Evolutionary conservation across 768 basidiomycete genomes (phyloP), one percentile per base, ranked within the genome.

Genomic region (Serendipita sp.): DNA sequence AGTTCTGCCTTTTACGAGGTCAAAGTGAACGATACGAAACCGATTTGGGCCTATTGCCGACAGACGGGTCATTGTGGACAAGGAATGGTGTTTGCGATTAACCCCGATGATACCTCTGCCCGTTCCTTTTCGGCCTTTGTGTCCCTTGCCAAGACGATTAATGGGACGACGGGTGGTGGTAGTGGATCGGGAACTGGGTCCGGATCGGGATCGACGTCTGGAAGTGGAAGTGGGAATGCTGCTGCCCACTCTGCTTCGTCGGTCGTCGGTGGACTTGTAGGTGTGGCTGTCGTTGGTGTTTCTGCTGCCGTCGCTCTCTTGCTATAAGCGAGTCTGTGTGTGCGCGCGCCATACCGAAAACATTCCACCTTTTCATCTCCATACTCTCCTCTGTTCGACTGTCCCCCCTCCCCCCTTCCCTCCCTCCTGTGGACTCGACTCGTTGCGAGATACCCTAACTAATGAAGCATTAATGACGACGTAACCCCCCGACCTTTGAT

Each of bases 81-180:
- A 48, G 83, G 83, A 56, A 85, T 84, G 84, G 82, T 84, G 60
- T 83, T 83, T 72, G 71, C 80, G 28, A 75, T 75, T 66, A 86
- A 84, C 70, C 78, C 84, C 52, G 79, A 78, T 64, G 78, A 83
- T 65, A 70, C 66, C 65, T 79, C 78, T 3, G 67, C 72, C 10
- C 78, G 78, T 68, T 82, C 77, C 74, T 84, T 82, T 73, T 69
- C 74, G 46, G 83, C 83, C 2, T 85, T 83, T 79, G 75, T 82
- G 73, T 72, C 73, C 47, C 76, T 83, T 54, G 83, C 85, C 18
- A 75, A 76, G 73, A 70, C 76, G 63, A 72, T 82, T 66, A 84
- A 84, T 69, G 82, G 81, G 63, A 80, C 81, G 3, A 70, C 66
- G 64, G 66, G 75, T 34, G 66, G 68, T 47, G 71, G 75, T 3